Evolutionary conservation across 2,329 filamentous ascomycete genomes (phyloP).

Genomic region (Penicillium frequentans): DNA sequence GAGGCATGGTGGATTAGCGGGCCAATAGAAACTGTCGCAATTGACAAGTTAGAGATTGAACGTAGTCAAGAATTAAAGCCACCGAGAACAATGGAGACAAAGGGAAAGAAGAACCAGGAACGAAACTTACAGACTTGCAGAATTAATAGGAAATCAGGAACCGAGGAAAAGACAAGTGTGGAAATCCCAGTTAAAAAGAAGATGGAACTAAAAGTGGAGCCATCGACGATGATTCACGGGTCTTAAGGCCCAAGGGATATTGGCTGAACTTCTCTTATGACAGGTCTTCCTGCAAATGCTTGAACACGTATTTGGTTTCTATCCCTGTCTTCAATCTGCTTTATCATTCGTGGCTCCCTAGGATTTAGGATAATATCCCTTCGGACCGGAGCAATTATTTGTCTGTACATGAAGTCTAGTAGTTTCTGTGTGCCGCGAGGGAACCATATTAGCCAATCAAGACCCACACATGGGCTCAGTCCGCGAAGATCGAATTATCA

Average conservation of each 20-base stretch:
- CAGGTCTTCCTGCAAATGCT: not conserved
- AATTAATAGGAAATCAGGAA: not conserved
- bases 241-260: not conserved
- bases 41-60: not conserved
- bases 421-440: not conserved
- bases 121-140: not conserved
- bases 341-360: not conserved
- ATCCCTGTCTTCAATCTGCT: not conserved
- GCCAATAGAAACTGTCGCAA: slow-evolving; percentile 3
- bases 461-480: not conserved
- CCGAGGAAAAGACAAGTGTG: not conserved
- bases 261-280: not conserved
- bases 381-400: not conserved
- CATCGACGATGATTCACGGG: slow-evolving; percentile 1
- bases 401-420: not conserved
- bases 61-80: not conserved
- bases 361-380: not conserved
- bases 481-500: not conserved
- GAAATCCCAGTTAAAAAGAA: slow-evolving; percentile 1
- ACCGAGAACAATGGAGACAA: not conserved
- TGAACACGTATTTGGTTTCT: not conserved
- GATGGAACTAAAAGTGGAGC: slow-evolving; percentile 5
- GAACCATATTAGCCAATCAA: not conserved
- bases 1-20: slow-evolving; percentile 37
- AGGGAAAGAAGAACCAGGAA: not conserved